Conservation (phyloP, 805 yeast genomes). For the Hanseniaspora osmophila region DNA sequence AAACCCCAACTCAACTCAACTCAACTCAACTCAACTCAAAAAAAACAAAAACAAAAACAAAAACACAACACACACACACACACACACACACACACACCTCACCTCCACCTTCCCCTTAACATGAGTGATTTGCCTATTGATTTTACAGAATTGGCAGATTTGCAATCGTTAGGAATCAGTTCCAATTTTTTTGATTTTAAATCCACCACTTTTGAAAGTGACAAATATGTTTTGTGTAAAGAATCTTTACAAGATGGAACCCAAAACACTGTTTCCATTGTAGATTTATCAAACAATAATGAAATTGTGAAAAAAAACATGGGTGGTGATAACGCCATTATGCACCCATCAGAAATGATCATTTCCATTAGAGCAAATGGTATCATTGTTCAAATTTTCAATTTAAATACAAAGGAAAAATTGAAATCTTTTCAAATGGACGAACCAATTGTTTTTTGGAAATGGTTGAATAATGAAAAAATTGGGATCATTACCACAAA, state of each 20-base stretch:
- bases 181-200: constrained; percentile 78
- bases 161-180: constrained; percentile 74
- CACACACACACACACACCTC: too few relatives aligned
- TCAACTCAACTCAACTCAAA: too few relatives aligned
- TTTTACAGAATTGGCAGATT: constrained; percentile 87
- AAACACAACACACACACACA: background rate
- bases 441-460: constrained; percentile 91
- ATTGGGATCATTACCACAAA: constrained; percentile 78
- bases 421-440: constrained; percentile 74
- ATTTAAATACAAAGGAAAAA: constrained; percentile 74
- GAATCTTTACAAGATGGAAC: constrained; percentile 24
- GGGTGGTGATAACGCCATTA: constrained; percentile 94
- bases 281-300: constrained; percentile 69
- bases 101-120: background rate
- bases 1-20: too few relatives aligned
- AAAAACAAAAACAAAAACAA: background rate
- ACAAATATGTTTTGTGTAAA: constrained; percentile 70
- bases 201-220: constrained; percentile 89
- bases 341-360: constrained; percentile 83
- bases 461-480: constrained; percentile 63
- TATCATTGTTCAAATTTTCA: constrained; percentile 87
- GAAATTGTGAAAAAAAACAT: constrained; percentile 77
- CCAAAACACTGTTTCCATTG: constrained; percentile 86
- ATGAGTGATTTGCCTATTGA: constrained; percentile 82
- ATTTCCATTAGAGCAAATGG: constrained; percentile 93